phyloP scores from a whole-genome alignment of 371 early-diverging fungal genomes.

The Mortierella sp. region DNA sequence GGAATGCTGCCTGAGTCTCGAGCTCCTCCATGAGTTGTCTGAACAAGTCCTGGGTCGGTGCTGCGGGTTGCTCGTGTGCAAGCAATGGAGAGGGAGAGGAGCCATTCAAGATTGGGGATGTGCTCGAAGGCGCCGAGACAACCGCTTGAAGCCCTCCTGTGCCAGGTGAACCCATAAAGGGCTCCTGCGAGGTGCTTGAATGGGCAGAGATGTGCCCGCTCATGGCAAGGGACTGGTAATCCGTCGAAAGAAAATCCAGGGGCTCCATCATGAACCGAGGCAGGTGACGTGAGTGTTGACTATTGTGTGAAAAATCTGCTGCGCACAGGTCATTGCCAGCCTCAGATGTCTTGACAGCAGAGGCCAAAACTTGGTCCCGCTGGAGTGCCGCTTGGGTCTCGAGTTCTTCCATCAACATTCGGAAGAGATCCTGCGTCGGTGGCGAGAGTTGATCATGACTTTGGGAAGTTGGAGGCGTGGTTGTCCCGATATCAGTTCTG shows the following conservation, averaged over 20 bases:
- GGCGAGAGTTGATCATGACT: conserved; percentile 28
- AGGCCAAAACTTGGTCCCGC: conserved; percentile 31
- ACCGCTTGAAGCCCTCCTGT: background rate
- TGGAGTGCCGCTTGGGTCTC: conserved; percentile 39
- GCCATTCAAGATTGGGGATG: background rate
- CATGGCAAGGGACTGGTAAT: conserved; percentile 20
- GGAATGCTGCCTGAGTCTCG: conserved; percentile 42
- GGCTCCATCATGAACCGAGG: conserved; percentile 40
- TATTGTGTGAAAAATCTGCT: conserved; percentile 16
- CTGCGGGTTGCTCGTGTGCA: conserved; percentile 11
- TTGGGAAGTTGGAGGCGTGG: conserved; percentile 6
- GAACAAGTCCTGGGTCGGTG: conserved; percentile 28
- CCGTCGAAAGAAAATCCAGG: conserved; percentile 25
- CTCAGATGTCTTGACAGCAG: conserved; percentile 9
- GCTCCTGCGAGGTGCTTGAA: conserved; percentile 8
- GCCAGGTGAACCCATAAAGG: conserved; percentile 10
- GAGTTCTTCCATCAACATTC: conserved; percentile 45
- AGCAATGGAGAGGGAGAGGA: background rate
- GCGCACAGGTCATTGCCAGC: background rate
- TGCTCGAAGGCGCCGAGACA: too few relatives aligned
- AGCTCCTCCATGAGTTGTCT: conserved; percentile 39
- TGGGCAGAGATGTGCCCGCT: conserved; percentile 3
- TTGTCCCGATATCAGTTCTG: conserved; percentile 3
- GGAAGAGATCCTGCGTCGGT: conserved; percentile 42
- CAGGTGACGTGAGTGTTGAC: conserved; percentile 11